Conservation (phyloP, 2,329 filamentous ascomycete genomes). For the Uncinocarpus reesii region DNA sequence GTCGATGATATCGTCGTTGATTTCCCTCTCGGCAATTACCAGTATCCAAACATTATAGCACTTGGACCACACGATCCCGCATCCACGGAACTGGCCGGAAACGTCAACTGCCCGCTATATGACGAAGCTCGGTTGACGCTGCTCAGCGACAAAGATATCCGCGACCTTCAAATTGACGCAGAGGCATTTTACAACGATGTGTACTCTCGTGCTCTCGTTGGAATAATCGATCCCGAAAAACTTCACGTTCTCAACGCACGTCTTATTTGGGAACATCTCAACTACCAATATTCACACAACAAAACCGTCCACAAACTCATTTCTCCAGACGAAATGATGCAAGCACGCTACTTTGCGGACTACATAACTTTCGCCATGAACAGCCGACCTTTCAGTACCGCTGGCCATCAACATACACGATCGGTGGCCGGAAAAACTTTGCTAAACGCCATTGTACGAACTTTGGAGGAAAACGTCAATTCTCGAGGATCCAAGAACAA, state of each 20-base stretch:
- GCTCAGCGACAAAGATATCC: slow-evolving; percentile 33
- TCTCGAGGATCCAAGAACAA: slow-evolving; percentile 32
- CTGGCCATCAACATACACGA: not conserved
- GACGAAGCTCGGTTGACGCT: slow-evolving; percentile 33
- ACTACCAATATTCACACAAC: slow-evolving; percentile 47
- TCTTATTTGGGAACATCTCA: slow-evolving; percentile 47
- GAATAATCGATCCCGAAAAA: slow-evolving; percentile 29
- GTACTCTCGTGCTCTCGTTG: slow-evolving; percentile 36
- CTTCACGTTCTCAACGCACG: slow-evolving; percentile 45
- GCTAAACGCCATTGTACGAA: slow-evolving; percentile 30
- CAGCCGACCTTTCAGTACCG: not conserved
- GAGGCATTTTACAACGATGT: slow-evolving; percentile 40
- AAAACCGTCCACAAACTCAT: slow-evolving; percentile 29
- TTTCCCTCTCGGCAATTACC: slow-evolving; percentile 47
- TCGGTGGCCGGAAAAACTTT: slow-evolving; percentile 36
- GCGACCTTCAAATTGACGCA: slow-evolving; percentile 22
- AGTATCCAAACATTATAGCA: slow-evolving; percentile 45
- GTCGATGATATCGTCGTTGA: slow-evolving; percentile 40
- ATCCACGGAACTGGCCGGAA: slow-evolving; percentile 43
- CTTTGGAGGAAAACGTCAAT: slow-evolving; percentile 33
- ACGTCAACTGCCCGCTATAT: slow-evolving; percentile 36
- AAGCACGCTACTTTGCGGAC: slow-evolving; percentile 40
- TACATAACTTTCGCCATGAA: slow-evolving; percentile 26
- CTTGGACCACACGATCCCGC: slow-evolving; percentile 39
- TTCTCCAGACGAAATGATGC: slow-evolving; percentile 25